Base-by-base conservation (phyloP, 2,329 filamentous ascomycete genomes). In the Penicillium glabrum region DNA sequence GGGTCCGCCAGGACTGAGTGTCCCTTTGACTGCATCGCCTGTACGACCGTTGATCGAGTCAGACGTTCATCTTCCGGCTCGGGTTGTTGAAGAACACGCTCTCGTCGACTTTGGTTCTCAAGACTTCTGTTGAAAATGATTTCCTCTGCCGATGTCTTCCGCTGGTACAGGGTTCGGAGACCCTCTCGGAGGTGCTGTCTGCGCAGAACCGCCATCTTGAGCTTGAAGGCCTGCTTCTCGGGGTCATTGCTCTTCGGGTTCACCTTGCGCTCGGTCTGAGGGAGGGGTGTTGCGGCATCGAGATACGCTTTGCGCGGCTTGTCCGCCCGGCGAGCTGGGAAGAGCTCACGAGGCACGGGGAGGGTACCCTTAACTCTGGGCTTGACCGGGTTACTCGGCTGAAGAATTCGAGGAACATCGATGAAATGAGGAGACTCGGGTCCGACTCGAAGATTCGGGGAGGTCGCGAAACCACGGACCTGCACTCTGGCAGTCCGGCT, bases 371-470 rank as follows among this genome's bases (percentile, higher is more conserved):
- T 91, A 33, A 91, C 73, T 48, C 65, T 67, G 16, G 76, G 78
- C 57, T 79, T 79, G 51, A 72, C 68, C 3, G 78, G 75, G 43
- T 78, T 75, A n/a, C 84, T 82, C 50, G 88, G 86, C 72, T 96
- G 91, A n/a, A 86, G 83, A 48, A 89, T 84, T 64, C 82, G 82
- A 47, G 93, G 93, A 54, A 97, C 81, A 63, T 91, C 86, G 77
- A 98, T 89, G 80, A 89, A 98, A 62, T 85, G 84, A 46, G 95
- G 93, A 35, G 92, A 96, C 72, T 97, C 90, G 48, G 95, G 93
- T 27, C 74, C 74, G 53, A 76, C 70, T 64, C 72, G 69, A 57
- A 69, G 67, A 46, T 56, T 66, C 55, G 73, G 58, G 13, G 75
- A 72, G 27, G 72, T 72, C 47, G 72, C 64, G 65, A 78, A 77